phyloP scores from a whole-genome alignment of 2,329 filamentous ascomycete genomes.

The Uncinocarpus reesii region DNA sequence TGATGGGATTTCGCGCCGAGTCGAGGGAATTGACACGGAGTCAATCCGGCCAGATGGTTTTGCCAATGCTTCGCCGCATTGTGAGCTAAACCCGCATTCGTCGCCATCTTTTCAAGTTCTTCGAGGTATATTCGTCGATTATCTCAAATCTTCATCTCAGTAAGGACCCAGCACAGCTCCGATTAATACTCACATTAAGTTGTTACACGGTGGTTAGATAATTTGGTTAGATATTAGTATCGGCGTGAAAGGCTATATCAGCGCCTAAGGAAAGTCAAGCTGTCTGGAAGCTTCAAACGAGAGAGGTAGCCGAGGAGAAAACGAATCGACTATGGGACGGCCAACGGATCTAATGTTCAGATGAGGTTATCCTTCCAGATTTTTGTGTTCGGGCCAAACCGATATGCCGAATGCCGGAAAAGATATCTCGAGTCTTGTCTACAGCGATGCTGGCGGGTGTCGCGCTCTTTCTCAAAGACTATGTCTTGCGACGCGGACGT shows the following conservation, averaged over 20 bases:
- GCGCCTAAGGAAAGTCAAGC: background rate
- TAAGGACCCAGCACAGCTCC: background rate
- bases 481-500: too few relatives aligned
- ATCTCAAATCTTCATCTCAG: slow-evolving; percentile 3
- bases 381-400: background rate
- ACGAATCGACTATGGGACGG: background rate
- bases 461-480: too few relatives aligned
- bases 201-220: slow-evolving; percentile 4
- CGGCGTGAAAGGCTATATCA: background rate
- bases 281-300: background rate
- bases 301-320: background rate
- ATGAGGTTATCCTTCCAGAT: background rate
- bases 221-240: slow-evolving; percentile 4
- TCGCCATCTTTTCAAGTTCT: background rate
- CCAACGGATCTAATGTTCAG: background rate
- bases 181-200: slow-evolving; percentile 4
- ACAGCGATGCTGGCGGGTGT: too few relatives aligned
- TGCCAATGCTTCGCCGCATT: slow-evolving; percentile 10
- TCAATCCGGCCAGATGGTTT: slow-evolving; percentile 13
- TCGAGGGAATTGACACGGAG: slow-evolving; percentile 29
- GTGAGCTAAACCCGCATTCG: background rate
- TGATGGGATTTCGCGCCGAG: slow-evolving; percentile 25
- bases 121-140: background rate
- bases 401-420: background rate
- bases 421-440: too few relatives aligned